Evolutionary conservation across 73 alveolate species (phyloP), one percentile per base, ranked within the genome.

Genomic region (Paraurostyla sp.): DNA sequence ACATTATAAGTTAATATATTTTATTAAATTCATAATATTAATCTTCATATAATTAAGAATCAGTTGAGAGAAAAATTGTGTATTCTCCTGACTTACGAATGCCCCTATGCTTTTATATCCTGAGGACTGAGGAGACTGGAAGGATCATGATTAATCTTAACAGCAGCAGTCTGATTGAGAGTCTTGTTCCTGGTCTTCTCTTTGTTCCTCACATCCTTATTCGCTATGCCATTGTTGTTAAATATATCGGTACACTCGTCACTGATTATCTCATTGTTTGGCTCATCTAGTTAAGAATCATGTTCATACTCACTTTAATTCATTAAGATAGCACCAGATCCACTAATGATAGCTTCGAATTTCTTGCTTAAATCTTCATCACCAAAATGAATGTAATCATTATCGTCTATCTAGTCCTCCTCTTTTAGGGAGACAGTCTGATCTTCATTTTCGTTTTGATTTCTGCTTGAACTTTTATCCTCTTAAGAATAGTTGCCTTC

Each of bases 321-420:
- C 58, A 65, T 38, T 22, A 65, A 11, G 41, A 35, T 7, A 20
- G 46, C 41, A 38, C 59, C 82, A 38, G 82, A 38, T 20, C 82
- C 82, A 65, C 82, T 35, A n/a, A 65, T 16, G 1, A 65, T 65
- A 36, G 82, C 82, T 22, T 65, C 82, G 41, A 65, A 65, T 38
- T 65, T 65, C 58, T 32, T 35, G 29, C 58, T 65, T 38, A 65
- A 65, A 54, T 54, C 69, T 54, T 54, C 69, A 54, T 54, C 69
- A n/a, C 23, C 69, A 27, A 20, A 7, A 54, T 54, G 40, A 38
- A 38, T 60, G 27, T 30, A 20, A 13, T 60, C 45, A 9, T 7
- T 29, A 60, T 25, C 50, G 25, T 60, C 9, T 3, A 11, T 27
- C 3, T n/a, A 9, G 9, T 52, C 33, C 13, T 52, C 33, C 23